phyloP scores from a whole-genome alignment of 352 stramenopile species.

The Stramenopiles sp. region DNA sequence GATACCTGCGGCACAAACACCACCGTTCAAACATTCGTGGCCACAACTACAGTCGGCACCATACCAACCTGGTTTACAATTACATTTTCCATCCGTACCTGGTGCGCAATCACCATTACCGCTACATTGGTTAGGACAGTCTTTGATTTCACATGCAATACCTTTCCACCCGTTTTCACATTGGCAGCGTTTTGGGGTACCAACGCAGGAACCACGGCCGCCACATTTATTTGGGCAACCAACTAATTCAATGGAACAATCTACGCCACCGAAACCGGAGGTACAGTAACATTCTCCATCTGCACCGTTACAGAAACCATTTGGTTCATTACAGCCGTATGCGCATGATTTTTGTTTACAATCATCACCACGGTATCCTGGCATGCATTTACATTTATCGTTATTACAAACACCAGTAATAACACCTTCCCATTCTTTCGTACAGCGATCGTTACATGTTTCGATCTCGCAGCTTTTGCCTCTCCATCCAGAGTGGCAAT shows the following conservation, averaged over 20 bases:
- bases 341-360: not conserved
- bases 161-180: not conserved
- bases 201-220: not conserved
- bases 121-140: not conserved
- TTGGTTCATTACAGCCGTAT: not conserved
- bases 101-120: not conserved
- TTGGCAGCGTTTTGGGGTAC: not conserved
- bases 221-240: not conserved
- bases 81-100: not conserved
- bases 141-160: not conserved
- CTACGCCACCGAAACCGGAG: not conserved
- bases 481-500: not conserved
- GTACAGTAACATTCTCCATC: not conserved
- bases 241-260: slow-evolving; percentile 2
- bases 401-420: not conserved
- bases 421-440: not conserved
- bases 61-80: slow-evolving; percentile 4
- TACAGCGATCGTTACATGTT: not conserved
- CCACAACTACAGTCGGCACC: not conserved
- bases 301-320: not conserved
- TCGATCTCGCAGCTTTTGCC: not conserved
- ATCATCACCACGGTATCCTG: not conserved
- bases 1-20: not conserved
- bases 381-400: not conserved
- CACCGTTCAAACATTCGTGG: not conserved